Conservation (phyloP, 2,329 filamentous ascomycete genomes). For the Pseudogymnoascus sp. region DNA sequence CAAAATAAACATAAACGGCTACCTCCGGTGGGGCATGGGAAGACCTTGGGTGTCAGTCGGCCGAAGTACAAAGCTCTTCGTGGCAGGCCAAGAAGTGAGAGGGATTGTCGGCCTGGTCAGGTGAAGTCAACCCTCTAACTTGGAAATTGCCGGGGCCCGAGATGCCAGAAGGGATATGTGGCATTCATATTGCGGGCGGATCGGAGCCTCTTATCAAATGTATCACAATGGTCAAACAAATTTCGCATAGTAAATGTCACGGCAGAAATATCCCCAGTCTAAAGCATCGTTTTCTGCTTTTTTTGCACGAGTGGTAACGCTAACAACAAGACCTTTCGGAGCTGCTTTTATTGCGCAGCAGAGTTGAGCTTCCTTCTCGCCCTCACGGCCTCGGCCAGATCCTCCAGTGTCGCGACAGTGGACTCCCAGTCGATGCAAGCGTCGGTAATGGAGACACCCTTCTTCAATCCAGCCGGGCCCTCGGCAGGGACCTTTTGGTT, state of each 20-base stretch:
- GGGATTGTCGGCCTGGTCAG: not conserved
- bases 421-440: conserved; percentile 92
- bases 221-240: not conserved
- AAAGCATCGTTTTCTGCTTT: not conserved
- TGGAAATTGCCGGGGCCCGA: not conserved
- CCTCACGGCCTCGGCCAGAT: conserved; percentile 76
- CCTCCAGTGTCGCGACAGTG: conserved; percentile 72
- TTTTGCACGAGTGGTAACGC: not conserved
- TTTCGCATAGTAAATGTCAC: conserved; percentile 3
- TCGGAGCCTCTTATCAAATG: not conserved
- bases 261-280: conserved; percentile 1
- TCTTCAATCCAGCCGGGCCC: conserved; percentile 69
- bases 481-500: conserved; percentile 83
- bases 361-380: conserved; percentile 51
- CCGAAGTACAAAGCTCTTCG: not conserved
- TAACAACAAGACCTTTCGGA: conserved; percentile 5
- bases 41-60: not conserved
- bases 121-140: not conserved
- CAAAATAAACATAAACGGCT: not conserved
- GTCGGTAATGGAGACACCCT: conserved; percentile 90
- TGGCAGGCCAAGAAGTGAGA: not conserved
- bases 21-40: not conserved
- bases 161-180: not conserved
- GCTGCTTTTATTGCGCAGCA: not conserved
- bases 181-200: not conserved